Base-by-base conservation (phyloP, 495 filamentous ascomycete genomes). In the Annulohypoxylon nitens region DNA sequence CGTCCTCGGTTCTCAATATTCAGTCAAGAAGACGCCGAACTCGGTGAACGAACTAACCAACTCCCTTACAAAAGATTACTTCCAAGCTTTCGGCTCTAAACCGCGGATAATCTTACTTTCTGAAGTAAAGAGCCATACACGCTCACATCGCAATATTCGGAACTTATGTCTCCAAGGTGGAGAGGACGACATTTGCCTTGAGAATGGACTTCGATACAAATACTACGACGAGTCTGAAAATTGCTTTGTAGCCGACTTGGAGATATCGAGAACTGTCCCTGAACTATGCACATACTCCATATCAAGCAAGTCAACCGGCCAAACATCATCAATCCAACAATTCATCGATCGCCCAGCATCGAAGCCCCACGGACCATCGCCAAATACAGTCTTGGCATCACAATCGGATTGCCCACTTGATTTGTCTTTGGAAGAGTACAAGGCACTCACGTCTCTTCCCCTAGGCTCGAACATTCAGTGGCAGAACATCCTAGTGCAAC, bases 401-500 rank as follows among this genome's bases (percentile, higher is more conserved):
- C 89, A 88, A 73, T 65, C 50, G 2, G 39, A 63, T 0, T 87
- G 82, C 50, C 84, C 88, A 0, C 11, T 30, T 0, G 25, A 78
- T 34, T 78, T 89, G 65, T 79, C 83, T 0, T 67, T 89, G 0
- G 83, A 83, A 5, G 88, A 90, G 48, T 89, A 82, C 70, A 82
- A 82, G 37, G 78, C 85, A 0, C 81, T 91, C 33, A 80, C 81
- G 6, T 71, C 79, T 9, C 71, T 90, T 26, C 81, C 86, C 2
- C 74, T 84, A 0, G 88, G 87, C 0, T 66, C 82, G 26, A 70
- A 77, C 0, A 76, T 90, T 25, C 87, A 90, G 53, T 88, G 87
- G 85, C 73, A 83, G 34, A 90, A 90, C 55, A 83, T 90, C 14
- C 75, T 87, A 0, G 68, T 82, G 14, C 84, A 90, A 68, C 76